phyloP scores from a whole-genome alignment of 2,329 filamentous ascomycete species.

The Truncatella angustata region DNA sequence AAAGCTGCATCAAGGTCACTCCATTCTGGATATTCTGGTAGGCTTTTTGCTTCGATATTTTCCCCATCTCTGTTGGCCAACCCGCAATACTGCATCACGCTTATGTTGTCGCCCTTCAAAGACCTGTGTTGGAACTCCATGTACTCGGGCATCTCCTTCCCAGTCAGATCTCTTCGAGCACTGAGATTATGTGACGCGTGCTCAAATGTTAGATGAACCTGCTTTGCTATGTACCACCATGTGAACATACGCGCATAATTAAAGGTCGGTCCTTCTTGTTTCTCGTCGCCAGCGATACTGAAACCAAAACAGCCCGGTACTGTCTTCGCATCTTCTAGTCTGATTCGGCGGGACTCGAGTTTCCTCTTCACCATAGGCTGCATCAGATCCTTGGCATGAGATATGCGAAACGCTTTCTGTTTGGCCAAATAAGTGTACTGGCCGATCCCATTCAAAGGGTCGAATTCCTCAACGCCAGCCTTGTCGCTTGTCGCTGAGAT shows the following conservation, averaged over 20 bases:
- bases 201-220: conserved; percentile 12
- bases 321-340: background rate
- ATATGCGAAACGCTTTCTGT: conserved; percentile 1
- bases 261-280: conserved; percentile 17
- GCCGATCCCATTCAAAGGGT: background rate
- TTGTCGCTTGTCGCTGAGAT: background rate
- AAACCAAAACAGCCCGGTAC: conserved; percentile 15
- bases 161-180: background rate
- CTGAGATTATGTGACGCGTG: conserved; percentile 5
- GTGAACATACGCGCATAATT: conserved; percentile 18
- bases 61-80: background rate
- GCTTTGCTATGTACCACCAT: conserved; percentile 17
- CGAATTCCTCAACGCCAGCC: background rate
- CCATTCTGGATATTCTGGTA: conserved; percentile 14
- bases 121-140: conserved; percentile 8
- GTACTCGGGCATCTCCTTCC: conserved; percentile 5
- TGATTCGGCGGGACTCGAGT: background rate
- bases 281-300: conserved; percentile 15
- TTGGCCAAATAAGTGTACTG: background rate
- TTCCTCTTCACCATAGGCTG: background rate
- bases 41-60: conserved; percentile 6
- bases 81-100: conserved; percentile 13
- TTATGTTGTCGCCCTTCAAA: conserved; percentile 11
- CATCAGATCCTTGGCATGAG: background rate
- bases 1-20: conserved; percentile 15